Evolutionary conservation across 768 basidiomycete species (phyloP).

Genomic region (Russula brevipes): DNA sequence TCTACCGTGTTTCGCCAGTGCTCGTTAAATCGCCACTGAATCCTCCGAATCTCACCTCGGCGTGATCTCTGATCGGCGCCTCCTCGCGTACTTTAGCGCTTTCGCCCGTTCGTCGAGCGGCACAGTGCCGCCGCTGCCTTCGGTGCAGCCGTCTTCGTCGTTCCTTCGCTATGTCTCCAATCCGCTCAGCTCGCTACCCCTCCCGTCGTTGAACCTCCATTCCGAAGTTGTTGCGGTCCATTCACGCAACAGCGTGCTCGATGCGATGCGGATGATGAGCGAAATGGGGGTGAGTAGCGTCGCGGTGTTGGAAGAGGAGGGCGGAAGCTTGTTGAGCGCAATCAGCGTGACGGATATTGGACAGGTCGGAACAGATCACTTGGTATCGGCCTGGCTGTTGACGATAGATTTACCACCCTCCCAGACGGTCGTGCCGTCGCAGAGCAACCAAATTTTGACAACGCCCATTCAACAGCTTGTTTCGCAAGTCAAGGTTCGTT

Average conservation of each 20-base stretch:
- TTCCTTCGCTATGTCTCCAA: constrained; percentile 46
- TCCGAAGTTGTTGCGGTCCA: constrained; percentile 57
- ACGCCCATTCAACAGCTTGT: constrained; percentile 67
- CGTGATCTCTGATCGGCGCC: constrained; percentile 67
- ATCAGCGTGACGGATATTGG: constrained; percentile 82
- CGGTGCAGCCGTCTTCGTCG: constrained; percentile 8
- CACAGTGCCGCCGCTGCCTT: constrained; percentile 5
- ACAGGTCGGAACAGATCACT: constrained; percentile 40
- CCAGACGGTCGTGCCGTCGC: constrained; percentile 72
- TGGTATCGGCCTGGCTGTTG: neutral
- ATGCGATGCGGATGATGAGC: constrained; percentile 83
- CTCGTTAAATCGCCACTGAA: constrained; percentile 46
- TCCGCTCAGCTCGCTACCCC: constrained; percentile 49
- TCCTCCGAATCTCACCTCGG: constrained; percentile 51
- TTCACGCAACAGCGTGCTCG: constrained; percentile 58
- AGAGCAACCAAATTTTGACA: constrained; percentile 71
- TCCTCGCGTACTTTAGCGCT: constrained; percentile 63
- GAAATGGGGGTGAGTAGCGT: constrained; percentile 81
- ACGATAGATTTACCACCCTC: neutral
- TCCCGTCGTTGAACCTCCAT: constrained; percentile 63
- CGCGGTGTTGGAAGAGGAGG: constrained; percentile 66
- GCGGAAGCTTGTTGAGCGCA: constrained; percentile 59
- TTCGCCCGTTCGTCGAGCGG: constrained; percentile 38
- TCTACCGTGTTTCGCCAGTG: constrained; percentile 34
- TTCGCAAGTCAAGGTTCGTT: constrained; percentile 59